Conservation (phyloP, 2,329 filamentous ascomycete genomes). For the Zymoseptoria passerinii region DNA sequence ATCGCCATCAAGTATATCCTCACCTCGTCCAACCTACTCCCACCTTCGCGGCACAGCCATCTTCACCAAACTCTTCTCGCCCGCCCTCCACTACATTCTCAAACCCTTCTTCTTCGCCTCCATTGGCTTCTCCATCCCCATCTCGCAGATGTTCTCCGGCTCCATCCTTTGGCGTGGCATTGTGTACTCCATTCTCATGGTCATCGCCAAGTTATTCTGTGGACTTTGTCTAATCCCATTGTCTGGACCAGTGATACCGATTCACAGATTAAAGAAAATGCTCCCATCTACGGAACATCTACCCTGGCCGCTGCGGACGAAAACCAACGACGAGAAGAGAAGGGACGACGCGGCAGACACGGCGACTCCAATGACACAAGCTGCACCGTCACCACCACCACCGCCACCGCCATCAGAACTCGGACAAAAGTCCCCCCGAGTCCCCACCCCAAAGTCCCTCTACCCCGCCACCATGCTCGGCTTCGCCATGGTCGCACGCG, state of each 20-base stretch:
- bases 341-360: not conserved
- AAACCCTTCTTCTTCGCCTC: constrained; percentile 67
- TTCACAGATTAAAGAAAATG: not conserved
- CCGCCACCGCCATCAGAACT: constrained; percentile 2
- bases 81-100: constrained; percentile 46
- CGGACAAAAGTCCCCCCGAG: not conserved
- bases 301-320: not conserved
- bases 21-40: constrained; percentile 2
- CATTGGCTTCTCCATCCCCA: constrained; percentile 71
- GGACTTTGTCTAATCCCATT: constrained; percentile 36
- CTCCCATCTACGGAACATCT: not conserved
- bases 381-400: not conserved
- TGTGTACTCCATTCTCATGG: constrained; percentile 65
- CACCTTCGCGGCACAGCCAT: constrained; percentile 20
- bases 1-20: not conserved
- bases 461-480: constrained; percentile 61
- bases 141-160: constrained; percentile 58
- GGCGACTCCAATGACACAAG: not conserved
- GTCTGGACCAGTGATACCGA: constrained; percentile 12
- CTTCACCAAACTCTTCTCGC: constrained; percentile 42
- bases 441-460: constrained; percentile 49
- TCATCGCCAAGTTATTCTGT: constrained; percentile 39
- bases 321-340: not conserved
- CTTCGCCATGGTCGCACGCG: constrained; percentile 64
- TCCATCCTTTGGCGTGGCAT: constrained; percentile 62